A percentile compares a stretch with the other conserved stretches of the same genome.
Evolutionary conservation across 495 filamentous ascomycete species (phyloP).

Genomic region (Hypomontagnella monticulosa): DNA sequence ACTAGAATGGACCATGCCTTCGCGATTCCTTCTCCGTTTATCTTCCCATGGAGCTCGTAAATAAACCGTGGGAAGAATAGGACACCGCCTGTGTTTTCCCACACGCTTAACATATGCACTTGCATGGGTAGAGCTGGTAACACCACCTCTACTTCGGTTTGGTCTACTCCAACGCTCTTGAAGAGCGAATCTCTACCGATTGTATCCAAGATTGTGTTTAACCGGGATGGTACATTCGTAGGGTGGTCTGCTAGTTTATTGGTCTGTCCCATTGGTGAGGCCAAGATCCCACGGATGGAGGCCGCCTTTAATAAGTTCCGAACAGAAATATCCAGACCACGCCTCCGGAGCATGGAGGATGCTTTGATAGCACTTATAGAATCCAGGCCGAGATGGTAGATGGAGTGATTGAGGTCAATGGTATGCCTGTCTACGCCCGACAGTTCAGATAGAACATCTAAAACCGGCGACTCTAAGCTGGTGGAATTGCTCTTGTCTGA

Average conservation of each 20-base stretch:
- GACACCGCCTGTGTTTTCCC: conserved; percentile 69
- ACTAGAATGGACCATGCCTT: conserved; percentile 67
- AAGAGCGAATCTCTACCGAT: conserved; percentile 49
- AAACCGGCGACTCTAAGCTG: conserved; percentile 59
- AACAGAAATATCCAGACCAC: conserved; percentile 66
- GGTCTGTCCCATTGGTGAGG: conserved; percentile 17
- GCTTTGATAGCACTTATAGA: conserved; percentile 88
- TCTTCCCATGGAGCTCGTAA: conserved; percentile 53
- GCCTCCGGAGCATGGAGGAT: conserved; percentile 69
- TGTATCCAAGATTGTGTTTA: conserved; percentile 40
- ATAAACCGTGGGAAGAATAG: conserved; percentile 72
- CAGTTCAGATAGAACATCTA: conserved; percentile 69
- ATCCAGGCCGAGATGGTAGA: conserved; percentile 89
- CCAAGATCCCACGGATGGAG: conserved; percentile 68
- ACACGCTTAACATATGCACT: conserved; percentile 72
- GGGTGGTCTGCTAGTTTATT: background rate
- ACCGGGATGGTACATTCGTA: background rate
- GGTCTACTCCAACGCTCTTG: conserved; percentile 40
- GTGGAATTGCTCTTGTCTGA: background rate
- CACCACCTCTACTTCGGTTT: conserved; percentile 60
- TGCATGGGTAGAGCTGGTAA: conserved; percentile 76
- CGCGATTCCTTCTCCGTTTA: conserved; percentile 50
- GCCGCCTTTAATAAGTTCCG: conserved; percentile 71
- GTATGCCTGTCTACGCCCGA: conserved; percentile 67
- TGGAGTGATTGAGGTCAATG: conserved; percentile 71